Evolutionary conservation across 106 monocot genomes (phyloP).

Genomic region (Iris macrosiphon): DNA sequence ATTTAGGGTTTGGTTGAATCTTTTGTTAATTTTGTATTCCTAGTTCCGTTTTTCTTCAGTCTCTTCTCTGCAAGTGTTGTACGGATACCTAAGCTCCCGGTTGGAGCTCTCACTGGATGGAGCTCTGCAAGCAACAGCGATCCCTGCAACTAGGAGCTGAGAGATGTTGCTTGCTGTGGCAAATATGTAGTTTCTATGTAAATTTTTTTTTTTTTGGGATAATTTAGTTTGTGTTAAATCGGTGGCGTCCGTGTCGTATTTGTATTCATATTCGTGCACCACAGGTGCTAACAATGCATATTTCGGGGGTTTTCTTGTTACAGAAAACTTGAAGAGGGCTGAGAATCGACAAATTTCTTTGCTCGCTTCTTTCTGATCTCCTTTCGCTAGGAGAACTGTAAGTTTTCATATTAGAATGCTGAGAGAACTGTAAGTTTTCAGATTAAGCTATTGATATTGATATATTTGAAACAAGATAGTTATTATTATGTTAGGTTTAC

Average conservation of each 20-base stretch:
- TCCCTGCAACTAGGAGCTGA: conserved; percentile 35
- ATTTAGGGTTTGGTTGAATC: too few relatives aligned
- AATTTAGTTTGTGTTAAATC: not conserved
- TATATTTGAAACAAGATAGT: too few relatives aligned
- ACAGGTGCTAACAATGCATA: not conserved
- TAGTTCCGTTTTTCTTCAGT: conserved; percentile 23
- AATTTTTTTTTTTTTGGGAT: conserved; percentile 2
- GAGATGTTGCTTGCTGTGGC: conserved; percentile 35
- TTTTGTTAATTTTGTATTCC: too few relatives aligned
- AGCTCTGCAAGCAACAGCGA: conserved; percentile 24
- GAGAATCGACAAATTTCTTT: conserved; percentile 39
- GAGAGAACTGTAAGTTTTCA: too few relatives aligned
- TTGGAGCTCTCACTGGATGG: conserved; percentile 43
- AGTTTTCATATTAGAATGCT: too few relatives aligned
- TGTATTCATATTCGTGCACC: too few relatives aligned
- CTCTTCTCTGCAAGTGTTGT: conserved; percentile 25
- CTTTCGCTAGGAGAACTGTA: conserved; percentile 42
- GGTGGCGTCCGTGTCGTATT: too few relatives aligned
- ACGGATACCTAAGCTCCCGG: conserved; percentile 26
- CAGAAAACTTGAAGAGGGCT: conserved; percentile 49
- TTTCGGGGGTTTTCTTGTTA: not conserved
- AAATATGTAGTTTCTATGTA: conserved; percentile 48
- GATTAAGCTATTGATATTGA: too few relatives aligned
- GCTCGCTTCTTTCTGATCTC: conserved; percentile 30
- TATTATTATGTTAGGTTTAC: too few relatives aligned